Conservation (phyloP, 352 stramenopile species). For the Phytophthora ramorum region DNA sequence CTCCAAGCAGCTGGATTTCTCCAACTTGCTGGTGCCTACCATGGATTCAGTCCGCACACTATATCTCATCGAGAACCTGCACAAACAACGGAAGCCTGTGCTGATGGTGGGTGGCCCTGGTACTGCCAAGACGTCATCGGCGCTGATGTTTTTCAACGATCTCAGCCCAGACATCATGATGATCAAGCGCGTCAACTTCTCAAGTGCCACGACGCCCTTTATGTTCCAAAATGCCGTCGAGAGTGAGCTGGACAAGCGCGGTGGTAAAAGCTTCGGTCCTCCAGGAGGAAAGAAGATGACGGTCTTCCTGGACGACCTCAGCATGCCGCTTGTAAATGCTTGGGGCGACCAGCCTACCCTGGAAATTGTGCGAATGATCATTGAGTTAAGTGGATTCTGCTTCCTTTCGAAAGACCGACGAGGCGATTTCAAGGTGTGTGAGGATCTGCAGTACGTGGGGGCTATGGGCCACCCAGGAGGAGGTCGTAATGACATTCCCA, state of each 20-base stretch:
- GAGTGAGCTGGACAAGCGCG: slow-evolving; percentile 98
- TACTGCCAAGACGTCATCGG: slow-evolving; percentile 98
- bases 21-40: slow-evolving; percentile 97
- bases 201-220: slow-evolving; percentile 96
- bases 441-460: slow-evolving; percentile 97
- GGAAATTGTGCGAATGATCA: slow-evolving; percentile 97
- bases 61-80: slow-evolving; percentile 92
- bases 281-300: slow-evolving; percentile 99
- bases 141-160: slow-evolving; percentile 98
- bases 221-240: slow-evolving; percentile 99
- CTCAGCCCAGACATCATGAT: slow-evolving; percentile 95
- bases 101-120: slow-evolving; percentile 97
- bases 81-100: slow-evolving; percentile 95
- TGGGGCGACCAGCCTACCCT: slow-evolving; percentile 99
- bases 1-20: slow-evolving; percentile 96
- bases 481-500: slow-evolving; percentile 99
- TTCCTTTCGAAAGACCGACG: slow-evolving; percentile 99
- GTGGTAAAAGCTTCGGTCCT: slow-evolving; percentile 98
- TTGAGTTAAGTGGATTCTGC: slow-evolving; percentile 97
- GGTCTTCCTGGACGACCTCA: slow-evolving; percentile 98
- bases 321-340: slow-evolving; percentile 97
- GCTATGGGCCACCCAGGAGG: slow-evolving; percentile 98
- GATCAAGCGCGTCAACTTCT: slow-evolving; percentile 99
- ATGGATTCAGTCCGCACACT: slow-evolving; percentile 98
- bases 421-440: slow-evolving; percentile 98